Percentiles rank a stretch among this genome's conserved stretches.
phyloP scores from a whole-genome alignment of 108 stramenopile species.

The Epipyxis sp. region DNA sequence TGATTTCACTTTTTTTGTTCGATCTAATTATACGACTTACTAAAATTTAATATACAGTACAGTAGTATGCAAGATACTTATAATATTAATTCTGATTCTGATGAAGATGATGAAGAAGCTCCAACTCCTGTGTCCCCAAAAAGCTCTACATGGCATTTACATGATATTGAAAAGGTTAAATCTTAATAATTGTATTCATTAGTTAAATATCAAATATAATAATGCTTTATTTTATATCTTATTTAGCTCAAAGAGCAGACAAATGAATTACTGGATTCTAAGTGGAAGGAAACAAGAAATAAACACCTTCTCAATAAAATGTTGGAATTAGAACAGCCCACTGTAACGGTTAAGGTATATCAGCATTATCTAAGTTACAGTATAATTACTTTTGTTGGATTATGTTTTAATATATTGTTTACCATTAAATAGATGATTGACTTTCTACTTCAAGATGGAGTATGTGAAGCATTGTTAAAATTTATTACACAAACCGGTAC shows the following conservation, averaged over 20 bases:
- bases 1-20: not conserved
- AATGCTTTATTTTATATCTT: slow-evolving; percentile 8
- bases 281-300: slow-evolving; percentile 24
- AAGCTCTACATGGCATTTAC: not conserved
- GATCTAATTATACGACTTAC: too few relatives aligned
- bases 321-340: slow-evolving; percentile 33
- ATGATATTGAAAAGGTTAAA: slow-evolving; percentile 23
- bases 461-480: not conserved
- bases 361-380: not conserved
- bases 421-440: slow-evolving; percentile 23
- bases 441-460: slow-evolving; percentile 16
- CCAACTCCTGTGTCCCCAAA: not conserved
- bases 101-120: slow-evolving; percentile 20
- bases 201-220: not conserved
- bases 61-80: too few relatives aligned
- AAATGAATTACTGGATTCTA: slow-evolving; percentile 11
- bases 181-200: not conserved
- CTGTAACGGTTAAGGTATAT: slow-evolving; percentile 19
- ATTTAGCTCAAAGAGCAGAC: slow-evolving; percentile 21
- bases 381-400: not conserved
- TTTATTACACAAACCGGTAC: slow-evolving; percentile 26
- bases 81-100: slow-evolving; percentile 16
- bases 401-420: not conserved
- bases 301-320: slow-evolving; percentile 17
- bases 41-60: too few relatives aligned